Evolutionary conservation across 2,329 filamentous ascomycete genomes (phyloP).

Genomic region (Colletotrichum incanum): DNA sequence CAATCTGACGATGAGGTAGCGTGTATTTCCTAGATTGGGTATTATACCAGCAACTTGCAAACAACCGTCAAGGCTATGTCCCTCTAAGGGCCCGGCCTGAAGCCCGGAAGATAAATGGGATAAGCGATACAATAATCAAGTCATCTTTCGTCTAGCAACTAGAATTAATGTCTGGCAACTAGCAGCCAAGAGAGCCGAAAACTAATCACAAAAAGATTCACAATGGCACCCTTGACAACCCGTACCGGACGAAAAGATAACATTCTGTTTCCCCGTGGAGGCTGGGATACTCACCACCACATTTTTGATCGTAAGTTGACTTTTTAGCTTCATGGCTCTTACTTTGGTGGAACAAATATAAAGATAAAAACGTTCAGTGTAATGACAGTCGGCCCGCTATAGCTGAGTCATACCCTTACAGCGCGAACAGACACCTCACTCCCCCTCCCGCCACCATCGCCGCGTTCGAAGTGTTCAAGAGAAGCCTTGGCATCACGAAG

Average conservation of each 20-base stretch:
- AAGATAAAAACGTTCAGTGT: not conserved
- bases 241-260: not conserved
- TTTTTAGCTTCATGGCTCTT: too few species aligned
- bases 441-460: constrained; percentile 19
- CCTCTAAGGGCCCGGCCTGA: not conserved
- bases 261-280: constrained; percentile 48
- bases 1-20: not conserved
- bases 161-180: not conserved
- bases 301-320: constrained; percentile 51
- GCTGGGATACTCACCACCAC: constrained; percentile 53
- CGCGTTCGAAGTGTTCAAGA: constrained; percentile 42
- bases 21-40: not conserved
- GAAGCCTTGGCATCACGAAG: constrained; percentile 49
- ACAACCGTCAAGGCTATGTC: not conserved
- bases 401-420: constrained; percentile 36
- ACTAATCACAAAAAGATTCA: not conserved
- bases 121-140: constrained; percentile 4
- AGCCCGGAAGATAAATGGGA: not conserved
- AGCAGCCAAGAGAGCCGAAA: not conserved
- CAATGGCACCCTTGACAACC: constrained; percentile 25
- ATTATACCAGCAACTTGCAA: not conserved
- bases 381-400: not conserved
- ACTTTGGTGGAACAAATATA: not conserved
- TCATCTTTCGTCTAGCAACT: not conserved
- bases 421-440: constrained; percentile 27